These are phyloP conservation scores for Pythium dissotocum DNA, from an alignment of 352 stramenopile genomes.

Conservation along the genomic window DNA sequence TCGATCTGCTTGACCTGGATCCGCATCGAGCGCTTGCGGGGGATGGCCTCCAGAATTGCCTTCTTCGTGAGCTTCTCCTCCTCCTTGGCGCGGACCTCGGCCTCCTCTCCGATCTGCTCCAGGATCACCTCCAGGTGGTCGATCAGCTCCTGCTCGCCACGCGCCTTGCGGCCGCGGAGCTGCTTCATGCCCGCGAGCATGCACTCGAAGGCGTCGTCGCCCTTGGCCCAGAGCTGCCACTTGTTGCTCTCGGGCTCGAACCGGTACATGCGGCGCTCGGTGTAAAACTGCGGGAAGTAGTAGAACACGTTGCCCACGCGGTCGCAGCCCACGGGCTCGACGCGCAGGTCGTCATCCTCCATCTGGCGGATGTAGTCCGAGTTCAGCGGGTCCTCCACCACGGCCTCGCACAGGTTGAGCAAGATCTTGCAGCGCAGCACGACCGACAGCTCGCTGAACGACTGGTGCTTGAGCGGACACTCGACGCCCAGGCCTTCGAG, in stretches of 20 bases:
- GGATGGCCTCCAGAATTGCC: constrained; percentile 83
- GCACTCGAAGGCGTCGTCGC: constrained; percentile 54
- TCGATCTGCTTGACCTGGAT: constrained; percentile 87
- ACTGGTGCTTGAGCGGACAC: constrained; percentile 60
- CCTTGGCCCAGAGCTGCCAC: constrained; percentile 82
- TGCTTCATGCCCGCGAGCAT: constrained; percentile 62
- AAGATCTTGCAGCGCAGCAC: constrained; percentile 81
- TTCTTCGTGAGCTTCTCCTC: constrained; percentile 74
- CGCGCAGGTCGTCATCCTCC: constrained; percentile 82
- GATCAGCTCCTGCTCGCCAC: constrained; percentile 72
- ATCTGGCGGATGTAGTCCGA: constrained; percentile 85
- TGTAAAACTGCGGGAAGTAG: constrained; percentile 88
- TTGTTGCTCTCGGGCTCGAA: constrained; percentile 43
- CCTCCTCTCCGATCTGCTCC: constrained; percentile 77
- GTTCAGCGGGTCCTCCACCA: constrained; percentile 77
- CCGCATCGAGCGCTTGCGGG: constrained; percentile 77
- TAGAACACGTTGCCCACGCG: constrained; percentile 76
- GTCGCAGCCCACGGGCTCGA: constrained; percentile 74
- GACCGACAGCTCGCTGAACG: constrained; percentile 68
- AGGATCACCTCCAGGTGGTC: constrained; percentile 81
- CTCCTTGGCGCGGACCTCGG: constrained; percentile 45
- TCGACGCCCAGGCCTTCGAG: constrained; percentile 34
- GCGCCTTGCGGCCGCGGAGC: constrained; percentile 64
- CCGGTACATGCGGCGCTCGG: constrained; percentile 79
- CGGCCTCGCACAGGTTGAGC: constrained; percentile 78